Conservation (phyloP, 345 rosid species). For the Linum tenue region DNA sequence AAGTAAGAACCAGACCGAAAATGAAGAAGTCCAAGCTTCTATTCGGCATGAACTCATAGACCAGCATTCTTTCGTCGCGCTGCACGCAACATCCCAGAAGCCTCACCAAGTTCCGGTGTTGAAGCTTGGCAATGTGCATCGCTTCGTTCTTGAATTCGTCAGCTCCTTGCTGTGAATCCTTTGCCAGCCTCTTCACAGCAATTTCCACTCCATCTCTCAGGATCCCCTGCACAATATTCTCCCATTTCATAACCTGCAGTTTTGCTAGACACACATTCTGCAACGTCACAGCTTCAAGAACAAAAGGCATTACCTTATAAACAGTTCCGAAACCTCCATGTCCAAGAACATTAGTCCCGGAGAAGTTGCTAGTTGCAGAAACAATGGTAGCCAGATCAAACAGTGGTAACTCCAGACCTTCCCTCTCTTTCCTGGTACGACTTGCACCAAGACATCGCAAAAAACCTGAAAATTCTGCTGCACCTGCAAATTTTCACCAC, state of each 20-base stretch:
- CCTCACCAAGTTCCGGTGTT: neutral
- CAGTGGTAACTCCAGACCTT: neutral
- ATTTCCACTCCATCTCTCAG: neutral
- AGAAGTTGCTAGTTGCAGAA: neutral
- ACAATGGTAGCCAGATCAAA: neutral
- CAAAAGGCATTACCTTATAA: neutral
- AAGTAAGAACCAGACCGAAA: neutral
- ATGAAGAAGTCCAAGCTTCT: constrained; percentile 2
- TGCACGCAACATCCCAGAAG: constrained; percentile 1
- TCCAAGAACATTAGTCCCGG: neutral
- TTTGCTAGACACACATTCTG: no score
- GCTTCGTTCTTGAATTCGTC: constrained; percentile 1
- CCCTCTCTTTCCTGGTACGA: neutral
- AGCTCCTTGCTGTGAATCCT: neutral
- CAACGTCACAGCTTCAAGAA: neutral
- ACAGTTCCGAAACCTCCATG: neutral
- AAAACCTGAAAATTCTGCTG: no score
- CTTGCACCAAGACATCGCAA: neutral
- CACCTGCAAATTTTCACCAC: no score
- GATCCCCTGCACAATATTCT: neutral
- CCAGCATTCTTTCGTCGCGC: neutral
- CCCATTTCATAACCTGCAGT: neutral
- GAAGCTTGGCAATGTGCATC: neutral
- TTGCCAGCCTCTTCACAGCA: neutral
- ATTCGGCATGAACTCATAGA: constrained; percentile 4